phyloP scores from a whole-genome alignment of 345 rosid species.

The Sisymbrium irio region DNA sequence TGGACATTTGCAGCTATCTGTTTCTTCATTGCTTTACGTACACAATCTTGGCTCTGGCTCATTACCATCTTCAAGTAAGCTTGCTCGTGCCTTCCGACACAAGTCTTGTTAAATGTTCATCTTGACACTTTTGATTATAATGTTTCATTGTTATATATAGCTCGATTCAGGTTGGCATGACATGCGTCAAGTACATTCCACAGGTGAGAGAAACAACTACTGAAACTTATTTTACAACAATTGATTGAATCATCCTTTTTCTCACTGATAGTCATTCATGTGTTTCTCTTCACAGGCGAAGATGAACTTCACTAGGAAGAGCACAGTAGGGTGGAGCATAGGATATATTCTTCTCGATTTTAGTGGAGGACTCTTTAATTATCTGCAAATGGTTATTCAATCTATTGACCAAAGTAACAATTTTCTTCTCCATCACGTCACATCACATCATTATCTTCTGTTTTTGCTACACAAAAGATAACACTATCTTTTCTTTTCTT shows the following conservation, averaged over 20 bases:
- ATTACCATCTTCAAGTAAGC: conserved; percentile 76
- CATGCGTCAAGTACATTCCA: conserved; percentile 78
- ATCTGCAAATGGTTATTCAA: conserved; percentile 66
- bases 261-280: neutral
- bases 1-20: conserved; percentile 67
- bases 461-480: neutral
- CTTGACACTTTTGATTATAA: neutral
- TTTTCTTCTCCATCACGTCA: neutral
- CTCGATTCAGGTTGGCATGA: conserved; percentile 83
- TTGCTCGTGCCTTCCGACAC: neutral
- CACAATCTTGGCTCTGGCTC: conserved; percentile 86
- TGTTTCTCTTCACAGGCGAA: conserved; percentile 48
- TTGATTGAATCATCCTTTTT: no score
- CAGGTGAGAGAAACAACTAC: conserved; percentile 53
- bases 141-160: conserved; percentile 58
- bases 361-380: conserved; percentile 66
- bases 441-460: neutral
- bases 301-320: conserved; percentile 79
- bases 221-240: neutral
- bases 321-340: conserved; percentile 91
- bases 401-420: conserved; percentile 80
- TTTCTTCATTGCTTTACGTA: conserved; percentile 70
- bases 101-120: neutral
- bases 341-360: conserved; percentile 90
- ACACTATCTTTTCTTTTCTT: neutral